These are phyloP conservation scores for Stentor coeruleus DNA, from an alignment of 73 alveolate genomes.

Conservation along the genomic window DNA sequence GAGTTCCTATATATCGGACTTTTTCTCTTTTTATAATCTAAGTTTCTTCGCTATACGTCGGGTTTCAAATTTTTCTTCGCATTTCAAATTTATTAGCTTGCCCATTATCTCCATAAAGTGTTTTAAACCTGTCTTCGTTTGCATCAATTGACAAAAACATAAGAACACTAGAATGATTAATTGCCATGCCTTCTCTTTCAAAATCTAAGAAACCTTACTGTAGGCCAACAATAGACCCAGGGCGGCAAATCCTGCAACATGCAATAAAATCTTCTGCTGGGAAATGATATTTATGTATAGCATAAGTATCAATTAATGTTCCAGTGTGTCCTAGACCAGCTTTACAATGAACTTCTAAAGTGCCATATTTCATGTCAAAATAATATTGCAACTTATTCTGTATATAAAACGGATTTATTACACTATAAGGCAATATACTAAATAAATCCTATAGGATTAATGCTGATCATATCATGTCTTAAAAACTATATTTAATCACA, in stretches of 20 bases:
- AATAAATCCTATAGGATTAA: too few species aligned
- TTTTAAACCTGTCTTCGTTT: not conserved
- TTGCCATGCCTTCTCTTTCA: not conserved
- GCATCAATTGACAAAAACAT: not conserved
- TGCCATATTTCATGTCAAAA: slow-evolving; percentile 74
- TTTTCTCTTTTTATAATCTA: too few species aligned
- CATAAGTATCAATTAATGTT: slow-evolving; percentile 70
- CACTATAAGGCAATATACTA: too few species aligned
- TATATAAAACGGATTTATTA: too few species aligned
- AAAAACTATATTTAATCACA: too few species aligned
- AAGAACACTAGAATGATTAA: not conserved
- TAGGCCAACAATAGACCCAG: slow-evolving; percentile 70
- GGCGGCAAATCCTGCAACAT: slow-evolving; percentile 71
- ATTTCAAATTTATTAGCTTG: not conserved
- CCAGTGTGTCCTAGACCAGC: slow-evolving; percentile 91
- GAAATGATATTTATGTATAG: slow-evolving; percentile 59
- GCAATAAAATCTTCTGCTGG: slow-evolving; percentile 76
- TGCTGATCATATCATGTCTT: too few species aligned
- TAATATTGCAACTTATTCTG: too few species aligned
- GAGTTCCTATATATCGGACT: too few species aligned
- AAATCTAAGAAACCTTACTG: slow-evolving; percentile 46
- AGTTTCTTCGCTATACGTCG: not conserved
- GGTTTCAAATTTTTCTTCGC: not conserved
- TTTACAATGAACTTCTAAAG: slow-evolving; percentile 95
- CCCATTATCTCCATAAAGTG: slow-evolving; percentile 28